Conservation (phyloP, 1,284 basidiomycete species). For the Sporisorium reilianum region DNA sequence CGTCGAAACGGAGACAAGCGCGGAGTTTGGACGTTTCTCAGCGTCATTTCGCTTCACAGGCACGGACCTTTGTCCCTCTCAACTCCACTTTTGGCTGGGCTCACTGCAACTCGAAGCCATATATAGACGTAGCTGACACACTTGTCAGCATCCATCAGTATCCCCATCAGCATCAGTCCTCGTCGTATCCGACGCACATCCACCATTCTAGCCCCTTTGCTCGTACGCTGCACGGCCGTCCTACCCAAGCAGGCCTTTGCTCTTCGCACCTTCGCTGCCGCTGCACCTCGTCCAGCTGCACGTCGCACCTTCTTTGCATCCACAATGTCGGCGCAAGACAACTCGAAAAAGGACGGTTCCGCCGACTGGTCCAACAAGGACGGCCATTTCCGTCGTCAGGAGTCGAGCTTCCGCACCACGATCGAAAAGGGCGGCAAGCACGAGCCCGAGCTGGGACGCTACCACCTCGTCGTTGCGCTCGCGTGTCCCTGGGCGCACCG, state of each 20-base stretch:
- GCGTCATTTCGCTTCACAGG: conserved; percentile 7
- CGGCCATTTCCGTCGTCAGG: conserved; percentile 84
- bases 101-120: not conserved
- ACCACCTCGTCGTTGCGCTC: conserved; percentile 59
- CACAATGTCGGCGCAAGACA: conserved; percentile 19
- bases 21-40: too few species aligned
- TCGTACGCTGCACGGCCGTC: conserved; percentile 7
- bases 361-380: conserved; percentile 73
- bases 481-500: conserved; percentile 88
- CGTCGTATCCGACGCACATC: conserved; percentile 2
- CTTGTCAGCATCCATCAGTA: not conserved
- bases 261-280: not conserved
- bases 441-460: conserved; percentile 81
- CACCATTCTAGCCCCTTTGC: conserved; percentile 5
- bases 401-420: conserved; percentile 78
- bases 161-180: too few species aligned
- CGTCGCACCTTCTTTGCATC: not conserved
- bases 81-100: conserved; percentile 14
- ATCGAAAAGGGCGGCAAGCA: conserved; percentile 82
- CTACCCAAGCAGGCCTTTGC: conserved; percentile 8
- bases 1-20: conserved; percentile 5
- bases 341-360: conserved; percentile 53
- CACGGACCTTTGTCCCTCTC: not conserved
- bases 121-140: too few species aligned
- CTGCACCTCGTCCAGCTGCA: not conserved